phyloP scores from a whole-genome alignment of 208 protist genomes.

The Trichomonas tenax region DNA sequence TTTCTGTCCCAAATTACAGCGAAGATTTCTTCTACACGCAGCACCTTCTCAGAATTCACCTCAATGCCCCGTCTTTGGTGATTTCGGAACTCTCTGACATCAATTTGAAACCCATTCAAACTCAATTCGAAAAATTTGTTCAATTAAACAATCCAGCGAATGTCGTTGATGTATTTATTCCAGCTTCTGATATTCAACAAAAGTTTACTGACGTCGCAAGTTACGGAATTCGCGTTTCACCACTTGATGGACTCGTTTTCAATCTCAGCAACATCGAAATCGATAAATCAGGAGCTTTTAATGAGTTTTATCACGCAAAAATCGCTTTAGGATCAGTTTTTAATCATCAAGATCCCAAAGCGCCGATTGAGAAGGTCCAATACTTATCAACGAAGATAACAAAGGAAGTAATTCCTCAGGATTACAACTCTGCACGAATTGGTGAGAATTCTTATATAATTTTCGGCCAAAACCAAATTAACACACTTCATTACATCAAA shows the following conservation, averaged over 20 bases:
- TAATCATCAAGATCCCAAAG: not conserved
- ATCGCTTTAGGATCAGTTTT: not conserved
- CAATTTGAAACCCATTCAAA: not conserved
- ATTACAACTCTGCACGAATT: not conserved
- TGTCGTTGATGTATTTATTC: not conserved
- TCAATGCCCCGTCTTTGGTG: not conserved
- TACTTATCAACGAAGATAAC: not conserved
- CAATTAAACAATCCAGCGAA: not conserved
- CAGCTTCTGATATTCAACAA: not conserved
- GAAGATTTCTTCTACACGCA: not conserved
- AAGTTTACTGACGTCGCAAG: not conserved
- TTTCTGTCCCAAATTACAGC: not conserved
- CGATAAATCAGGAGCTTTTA: not conserved
- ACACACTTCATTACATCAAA: not conserved
- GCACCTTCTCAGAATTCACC: not conserved
- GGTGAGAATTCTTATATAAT: not conserved
- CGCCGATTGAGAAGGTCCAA: not conserved
- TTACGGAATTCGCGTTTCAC: not conserved
- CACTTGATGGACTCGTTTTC: not conserved
- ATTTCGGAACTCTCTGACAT: not conserved
- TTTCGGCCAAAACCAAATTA: not conserved
- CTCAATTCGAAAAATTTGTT: not conserved
- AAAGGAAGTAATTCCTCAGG: not conserved
- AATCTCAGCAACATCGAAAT: not conserved
- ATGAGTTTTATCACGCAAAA: not conserved